Base-by-base conservation (phyloP, 805 yeast species). In the Lipomyces spencermartinsiae region DNA sequence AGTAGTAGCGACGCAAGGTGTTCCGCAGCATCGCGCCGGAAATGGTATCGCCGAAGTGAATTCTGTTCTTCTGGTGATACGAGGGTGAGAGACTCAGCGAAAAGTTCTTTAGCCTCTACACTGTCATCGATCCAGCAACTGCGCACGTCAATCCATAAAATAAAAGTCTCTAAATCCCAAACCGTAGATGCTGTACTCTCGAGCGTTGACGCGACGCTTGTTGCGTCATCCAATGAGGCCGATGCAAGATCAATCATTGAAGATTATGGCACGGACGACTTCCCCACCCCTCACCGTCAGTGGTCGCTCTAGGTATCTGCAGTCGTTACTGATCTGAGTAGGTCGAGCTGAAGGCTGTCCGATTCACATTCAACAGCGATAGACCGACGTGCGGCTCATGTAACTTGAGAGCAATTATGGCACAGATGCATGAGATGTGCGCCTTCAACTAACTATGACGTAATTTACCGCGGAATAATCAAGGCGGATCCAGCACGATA, bases 1-100 rank as follows among this genome's bases (percentile, higher is more conserved):
- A 69, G 64, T 1, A 69, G 64, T 6, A 64, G 51, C 16, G 72
- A 69, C 4, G 43, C 62, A 8, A 67, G 61, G 53, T 67, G 72
- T 46, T 57, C 22, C 6, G 35, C 31, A 14, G 68, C 59, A 61
- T 69, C 72, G 35, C 58, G 43, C 9, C 59, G 61, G 56, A 67
- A 67, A 29, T 61, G 68, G 63, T 55, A 69, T 22, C 51, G 33
- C 12, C 66, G 35, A 7, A 62, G 46, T 7, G 63, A 37, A n/a
- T 19, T 14, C 46, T 54, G 72, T 37, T 69, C 72, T 16, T 37
- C 54, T 6, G 67, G 58, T 9, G 62, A 35, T n/a, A 68, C 60
- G 34, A 43, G 39, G 25, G 59, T 12, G 25, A 62, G 34, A 19
- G 19, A 16, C n/a, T 62, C 22, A 8, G 65, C 66, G 25, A 62